Percentiles rank a stretch among this genome's conserved stretches.
These are phyloP conservation scores for Heritiera littoralis DNA, from an alignment of 345 rosid genomes.

Conservation along the genomic window DNA sequence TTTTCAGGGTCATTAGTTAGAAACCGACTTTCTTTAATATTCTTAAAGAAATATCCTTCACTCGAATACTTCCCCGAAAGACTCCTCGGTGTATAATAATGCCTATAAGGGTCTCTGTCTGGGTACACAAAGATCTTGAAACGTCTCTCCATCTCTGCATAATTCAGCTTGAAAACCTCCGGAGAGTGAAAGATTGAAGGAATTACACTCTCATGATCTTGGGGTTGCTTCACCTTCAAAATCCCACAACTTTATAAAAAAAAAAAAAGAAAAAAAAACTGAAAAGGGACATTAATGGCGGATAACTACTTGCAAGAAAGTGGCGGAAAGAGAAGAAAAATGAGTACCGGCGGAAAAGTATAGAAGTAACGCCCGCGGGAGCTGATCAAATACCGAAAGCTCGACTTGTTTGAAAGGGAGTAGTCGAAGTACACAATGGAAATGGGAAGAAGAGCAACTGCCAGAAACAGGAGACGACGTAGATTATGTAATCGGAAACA, in stretches of 20 bases:
- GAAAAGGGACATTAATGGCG: not conserved
- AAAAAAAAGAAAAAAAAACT: not conserved
- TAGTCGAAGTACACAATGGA: not conserved
- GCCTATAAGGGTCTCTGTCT: conserved; percentile 81
- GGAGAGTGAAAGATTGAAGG: conserved; percentile 41
- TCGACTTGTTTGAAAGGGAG: not conserved
- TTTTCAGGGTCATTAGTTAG: conserved; percentile 66
- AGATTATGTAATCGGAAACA: not conserved
- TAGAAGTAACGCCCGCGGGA: not conserved
- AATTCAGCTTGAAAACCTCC: conserved; percentile 54
- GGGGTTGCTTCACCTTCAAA: not conserved
- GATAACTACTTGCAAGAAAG: not conserved
- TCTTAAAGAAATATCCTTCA: conserved; percentile 90
- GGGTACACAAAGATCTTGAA: conserved; percentile 84
- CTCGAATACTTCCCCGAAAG: conserved; percentile 86
- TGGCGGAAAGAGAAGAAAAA: not conserved
- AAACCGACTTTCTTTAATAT: conserved; percentile 64
- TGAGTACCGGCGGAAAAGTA: not conserved
- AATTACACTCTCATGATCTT: not conserved
- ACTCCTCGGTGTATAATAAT: conserved; percentile 83
- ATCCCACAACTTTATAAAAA: not conserved
- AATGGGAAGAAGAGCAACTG: not conserved
- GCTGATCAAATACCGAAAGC: not conserved
- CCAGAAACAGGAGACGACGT: not conserved
- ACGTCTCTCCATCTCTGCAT: conserved; percentile 65